Evolutionary conservation across 75 land plant genomes (phyloP), one percentile per base, ranked within the genome.

Genomic region (Picea sitchensis): DNA sequence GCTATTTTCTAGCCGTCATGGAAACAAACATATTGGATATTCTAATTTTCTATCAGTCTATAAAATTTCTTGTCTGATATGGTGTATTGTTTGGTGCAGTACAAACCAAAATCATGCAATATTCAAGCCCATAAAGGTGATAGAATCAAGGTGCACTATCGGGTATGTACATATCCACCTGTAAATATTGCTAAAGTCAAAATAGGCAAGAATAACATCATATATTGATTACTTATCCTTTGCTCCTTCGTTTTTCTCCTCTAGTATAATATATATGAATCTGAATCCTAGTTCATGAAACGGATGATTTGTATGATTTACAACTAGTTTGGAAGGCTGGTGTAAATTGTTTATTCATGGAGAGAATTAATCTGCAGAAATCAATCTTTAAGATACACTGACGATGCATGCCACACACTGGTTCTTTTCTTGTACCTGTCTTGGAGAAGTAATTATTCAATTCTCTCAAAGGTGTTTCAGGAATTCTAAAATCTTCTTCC

Each of bases 121-220:
- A 77, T 94, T 81, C 90, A 92, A 75, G 99, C 99, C 80, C 99
- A 94, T 82, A 96, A 96, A 83, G 99, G 99, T 65, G 99, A 96
- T 68, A 84, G 63, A 78, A 78, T 96, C 71, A 96, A 92, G 80
- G 99, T 96, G 4, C 99, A 96, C 79, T 96, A 96, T 74, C 85
- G 93, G 79, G 99, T 95, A 81, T 83, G 92, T 84, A 56, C 11
- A 20, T 3, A 20, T 75, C 56, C 56, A 51, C 56, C 56, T 51
- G 12, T 51, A 51, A 51, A 51, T 51, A 60, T n/a, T n/a, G 21
- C 21, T 60, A 18, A 17, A 4, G 21, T 41, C 51, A 71, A 41
- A 41, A 71, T 71, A 71, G 51, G 18, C 54, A 18, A 71, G 23
- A 71, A 41, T 36, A 71, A 47, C 73, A 71, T 44, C 21, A 20